phyloP scores from a whole-genome alignment of 305 asterid species.

The Ilex paraguariensis region DNA sequence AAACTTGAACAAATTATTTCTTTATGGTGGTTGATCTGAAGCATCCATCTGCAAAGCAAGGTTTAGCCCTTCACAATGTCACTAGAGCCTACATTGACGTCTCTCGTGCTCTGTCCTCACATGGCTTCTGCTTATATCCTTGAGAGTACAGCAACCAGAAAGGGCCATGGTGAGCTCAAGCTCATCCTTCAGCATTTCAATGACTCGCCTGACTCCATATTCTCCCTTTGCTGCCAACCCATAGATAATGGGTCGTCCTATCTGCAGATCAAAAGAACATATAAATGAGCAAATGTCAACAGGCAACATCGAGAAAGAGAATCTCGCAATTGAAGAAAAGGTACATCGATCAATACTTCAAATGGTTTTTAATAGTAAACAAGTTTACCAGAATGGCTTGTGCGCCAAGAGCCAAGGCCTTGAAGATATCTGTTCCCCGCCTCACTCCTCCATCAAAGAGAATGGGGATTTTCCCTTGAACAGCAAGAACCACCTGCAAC shows the following conservation, averaged over 20 bases:
- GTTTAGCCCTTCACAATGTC: conserved; percentile 5
- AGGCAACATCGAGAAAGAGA: background rate
- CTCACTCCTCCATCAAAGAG: conserved; percentile 14
- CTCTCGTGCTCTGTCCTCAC: conserved; percentile 38
- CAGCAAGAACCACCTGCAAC: conserved; percentile 58
- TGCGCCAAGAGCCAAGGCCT: conserved; percentile 80
- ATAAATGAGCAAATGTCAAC: background rate
- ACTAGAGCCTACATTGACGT: conserved; percentile 32
- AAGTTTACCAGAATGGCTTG: conserved; percentile 44
- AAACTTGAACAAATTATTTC: too few relatives aligned
- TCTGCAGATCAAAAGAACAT: conserved; percentile 23
- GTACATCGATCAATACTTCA: background rate
- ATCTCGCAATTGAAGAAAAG: background rate
- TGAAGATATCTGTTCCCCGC: conserved; percentile 69
- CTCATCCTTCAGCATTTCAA: conserved; percentile 57
- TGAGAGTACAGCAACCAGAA: conserved; percentile 51
- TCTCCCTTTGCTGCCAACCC: conserved; percentile 57
- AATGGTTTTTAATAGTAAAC: background rate
- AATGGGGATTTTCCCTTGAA: conserved; percentile 12
- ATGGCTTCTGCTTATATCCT: conserved; percentile 42
- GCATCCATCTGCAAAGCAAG: too few relatives aligned
- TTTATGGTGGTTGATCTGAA: too few relatives aligned
- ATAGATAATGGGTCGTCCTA: conserved; percentile 52
- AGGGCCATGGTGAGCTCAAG: conserved; percentile 56
- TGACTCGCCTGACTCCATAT: conserved; percentile 42